Percentiles rank a stretch among this genome's conserved stretches.
These are phyloP conservation scores for Lodderomyces beijingensis DNA, from an alignment of 1,139 yeast species.

Conservation along the genomic window DNA sequence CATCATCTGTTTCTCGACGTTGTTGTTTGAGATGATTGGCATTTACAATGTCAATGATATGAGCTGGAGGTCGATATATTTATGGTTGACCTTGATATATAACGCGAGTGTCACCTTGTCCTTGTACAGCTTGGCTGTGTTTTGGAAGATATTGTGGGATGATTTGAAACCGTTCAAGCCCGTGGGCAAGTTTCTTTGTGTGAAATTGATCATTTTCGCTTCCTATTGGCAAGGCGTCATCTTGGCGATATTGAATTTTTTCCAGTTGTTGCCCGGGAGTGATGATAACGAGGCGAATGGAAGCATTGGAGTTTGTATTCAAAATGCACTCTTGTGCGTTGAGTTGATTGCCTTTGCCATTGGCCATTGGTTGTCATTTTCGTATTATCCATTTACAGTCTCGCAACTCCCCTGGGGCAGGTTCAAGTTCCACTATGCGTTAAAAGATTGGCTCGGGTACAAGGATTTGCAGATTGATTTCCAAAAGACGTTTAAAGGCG, in stretches of 20 bases:
- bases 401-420: slow-evolving; percentile 64
- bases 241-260: slow-evolving; percentile 55
- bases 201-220: slow-evolving; percentile 88
- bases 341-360: slow-evolving; percentile 85
- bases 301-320: slow-evolving; percentile 58
- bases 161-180: slow-evolving; percentile 83
- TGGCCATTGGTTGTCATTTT: slow-evolving; percentile 84
- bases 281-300: slow-evolving; percentile 17
- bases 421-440: slow-evolving; percentile 53
- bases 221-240: slow-evolving; percentile 94
- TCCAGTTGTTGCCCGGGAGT: slow-evolving; percentile 45
- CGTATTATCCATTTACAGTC: slow-evolving; percentile 67
- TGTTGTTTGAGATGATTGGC: slow-evolving; percentile 49
- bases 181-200: slow-evolving; percentile 88
- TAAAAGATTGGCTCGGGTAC: slow-evolving; percentile 72
- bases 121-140: slow-evolving; percentile 78
- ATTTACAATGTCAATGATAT: slow-evolving; percentile 50
- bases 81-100: slow-evolving; percentile 69
- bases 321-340: slow-evolving; percentile 74
- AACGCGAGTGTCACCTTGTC: slow-evolving; percentile 80
- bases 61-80: slow-evolving; percentile 46
- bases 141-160: slow-evolving; percentile 81
- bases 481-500: slow-evolving; percentile 67
- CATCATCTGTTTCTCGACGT: slow-evolving; percentile 54
- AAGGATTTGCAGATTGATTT: slow-evolving; percentile 78